phyloP scores from a whole-genome alignment of 441 rosid species.

The Erodium chrysanthum region DNA sequence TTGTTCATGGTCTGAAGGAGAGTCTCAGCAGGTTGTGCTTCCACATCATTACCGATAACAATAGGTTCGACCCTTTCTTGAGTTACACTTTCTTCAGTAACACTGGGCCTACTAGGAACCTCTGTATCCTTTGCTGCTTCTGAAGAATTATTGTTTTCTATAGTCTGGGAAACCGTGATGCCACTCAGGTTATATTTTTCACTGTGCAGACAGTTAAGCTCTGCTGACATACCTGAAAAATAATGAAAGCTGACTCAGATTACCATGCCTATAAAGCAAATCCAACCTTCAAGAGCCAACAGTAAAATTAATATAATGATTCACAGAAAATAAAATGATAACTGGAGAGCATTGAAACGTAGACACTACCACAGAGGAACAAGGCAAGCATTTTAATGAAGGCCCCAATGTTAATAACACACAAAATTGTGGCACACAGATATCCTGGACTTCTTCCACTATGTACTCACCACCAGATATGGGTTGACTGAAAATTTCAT shows the following conservation, averaged over 20 bases:
- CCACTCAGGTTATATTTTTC: slow-evolving; percentile 59
- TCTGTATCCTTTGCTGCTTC: slow-evolving; percentile 32
- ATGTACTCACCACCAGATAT: slow-evolving; percentile 60
- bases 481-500: slow-evolving; percentile 52
- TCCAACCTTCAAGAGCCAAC: too few relatives aligned
- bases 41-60: slow-evolving; percentile 24
- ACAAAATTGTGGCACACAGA: neutral
- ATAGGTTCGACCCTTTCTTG: slow-evolving; percentile 31
- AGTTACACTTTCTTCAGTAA: slow-evolving; percentile 27
- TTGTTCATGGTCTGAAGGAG: slow-evolving; percentile 17
- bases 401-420: neutral
- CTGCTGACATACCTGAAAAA: slow-evolving; percentile 59
- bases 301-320: neutral
- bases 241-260: slow-evolving; percentile 13
- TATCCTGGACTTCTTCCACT: slow-evolving; percentile 10
- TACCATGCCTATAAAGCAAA: too few relatives aligned
- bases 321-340: neutral
- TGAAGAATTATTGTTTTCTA: slow-evolving; percentile 17
- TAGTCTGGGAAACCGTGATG: slow-evolving; percentile 34
- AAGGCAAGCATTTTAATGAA: neutral
- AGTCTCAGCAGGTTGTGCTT: slow-evolving; percentile 34
- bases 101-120: slow-evolving; percentile 29
- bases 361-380: neutral
- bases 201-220: slow-evolving; percentile 44
- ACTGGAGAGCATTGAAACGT: neutral